Evolutionary conservation across 169 alveolate species (phyloP), one percentile per base, ranked within the genome.

Genomic region (Plasmodium sp.): DNA sequence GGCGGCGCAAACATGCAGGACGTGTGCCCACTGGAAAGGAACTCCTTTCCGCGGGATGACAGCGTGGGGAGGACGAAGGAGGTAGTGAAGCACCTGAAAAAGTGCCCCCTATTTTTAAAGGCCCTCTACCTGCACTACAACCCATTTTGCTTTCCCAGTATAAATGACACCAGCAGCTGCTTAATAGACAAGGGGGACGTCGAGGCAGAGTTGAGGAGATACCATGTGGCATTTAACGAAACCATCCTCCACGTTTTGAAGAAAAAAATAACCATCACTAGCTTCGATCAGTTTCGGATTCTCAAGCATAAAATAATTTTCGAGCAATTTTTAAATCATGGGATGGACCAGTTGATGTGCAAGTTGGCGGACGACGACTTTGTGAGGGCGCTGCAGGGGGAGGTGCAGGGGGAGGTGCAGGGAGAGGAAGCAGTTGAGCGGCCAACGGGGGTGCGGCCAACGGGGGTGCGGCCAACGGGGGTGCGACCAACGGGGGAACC

Each of bases 81-180:
- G 12, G 9, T 88, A 14, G 16, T 77, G 7, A 79, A 88, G 27
- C 94, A 88, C 67, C 36, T 88, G 34, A 88, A 88, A 88, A 77
- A 88, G 58, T 88, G 94, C n/a, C 94, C 88, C 0, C 45, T 88
- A 41, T 88, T 39, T 62, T 54, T 88, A 79, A 88, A 88, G 72
- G 16, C 31, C 14, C 81, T 79, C 16, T 88, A 79, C 62, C 72
- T 77, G 2, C 94, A 88, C 67, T 77, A 79, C 74, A 79, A 41
- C 27, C 88, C 88, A 18, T 88, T 77, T 58, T 75, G 33, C 54
- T 88, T 88, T 10, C 90, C 94, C 2, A 48, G 54, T 18, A 85
- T 85, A 33, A 85, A 85, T 88, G 80, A 79, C 82, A 79, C 90
- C 10, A 79, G 43, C 22, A 54, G 31, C 34, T 56, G 33, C 36